These are phyloP conservation scores for Rhododendron griersonianum DNA, from an alignment of 148 eudicot genomes.

Conservation along the genomic window DNA sequence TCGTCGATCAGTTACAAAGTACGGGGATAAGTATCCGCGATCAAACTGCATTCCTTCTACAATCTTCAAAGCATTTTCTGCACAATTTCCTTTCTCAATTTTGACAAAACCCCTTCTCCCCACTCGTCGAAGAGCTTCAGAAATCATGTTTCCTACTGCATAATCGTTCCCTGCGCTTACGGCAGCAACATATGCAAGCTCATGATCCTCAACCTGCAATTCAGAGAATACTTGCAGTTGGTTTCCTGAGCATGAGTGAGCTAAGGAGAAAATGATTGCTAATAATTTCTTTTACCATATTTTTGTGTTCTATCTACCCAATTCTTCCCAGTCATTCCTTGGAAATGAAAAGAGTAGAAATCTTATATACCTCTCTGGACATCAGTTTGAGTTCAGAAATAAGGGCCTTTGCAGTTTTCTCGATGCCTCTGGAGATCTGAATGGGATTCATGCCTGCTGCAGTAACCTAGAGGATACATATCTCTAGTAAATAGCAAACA, in stretches of 20 bases:
- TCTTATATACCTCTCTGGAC: slow-evolving; percentile 62
- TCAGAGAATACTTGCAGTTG: not conserved
- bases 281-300: not conserved
- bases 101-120: slow-evolving; percentile 65
- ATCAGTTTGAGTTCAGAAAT: slow-evolving; percentile 67
- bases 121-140: slow-evolving; percentile 54
- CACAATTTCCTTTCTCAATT: slow-evolving; percentile 53
- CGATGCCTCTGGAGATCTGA: slow-evolving; percentile 80
- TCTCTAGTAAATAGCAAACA: slow-evolving; percentile 21
- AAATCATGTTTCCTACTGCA: slow-evolving; percentile 74
- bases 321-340: not conserved
- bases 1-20: slow-evolving; percentile 71
- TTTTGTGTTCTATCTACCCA: not conserved
- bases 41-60: slow-evolving; percentile 96
- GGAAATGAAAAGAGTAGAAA: slow-evolving; percentile 1
- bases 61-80: slow-evolving; percentile 48
- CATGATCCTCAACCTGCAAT: slow-evolving; percentile 74
- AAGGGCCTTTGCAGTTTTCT: slow-evolving; percentile 74
- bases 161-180: slow-evolving; percentile 88
- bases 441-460: slow-evolving; percentile 86
- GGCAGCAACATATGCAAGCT: slow-evolving; percentile 76
- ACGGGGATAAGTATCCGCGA: slow-evolving; percentile 74
- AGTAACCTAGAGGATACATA: slow-evolving; percentile 56
- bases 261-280: not conserved
- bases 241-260: not conserved